These are phyloP conservation scores for Kazachstania taianensis DNA, from an alignment of 805 yeast species.

Conservation along the genomic window DNA sequence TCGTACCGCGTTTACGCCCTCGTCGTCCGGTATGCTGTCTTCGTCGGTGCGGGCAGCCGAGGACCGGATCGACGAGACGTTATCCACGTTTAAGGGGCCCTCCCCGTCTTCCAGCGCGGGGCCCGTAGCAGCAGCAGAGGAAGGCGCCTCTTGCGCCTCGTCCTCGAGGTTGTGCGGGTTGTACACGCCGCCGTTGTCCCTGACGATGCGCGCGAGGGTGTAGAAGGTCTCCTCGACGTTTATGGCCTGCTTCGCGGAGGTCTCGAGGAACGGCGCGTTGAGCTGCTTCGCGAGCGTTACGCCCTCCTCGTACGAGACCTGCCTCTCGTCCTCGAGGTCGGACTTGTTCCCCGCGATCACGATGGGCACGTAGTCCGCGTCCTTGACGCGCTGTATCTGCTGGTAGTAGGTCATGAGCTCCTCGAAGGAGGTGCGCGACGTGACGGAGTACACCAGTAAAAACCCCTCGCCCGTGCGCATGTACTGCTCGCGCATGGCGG, in stretches of 20 bases:
- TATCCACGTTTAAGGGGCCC: no score
- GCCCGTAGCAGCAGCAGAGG: neutral
- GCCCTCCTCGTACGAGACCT: constrained; percentile 62
- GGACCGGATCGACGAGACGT: neutral
- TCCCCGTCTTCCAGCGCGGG: neutral
- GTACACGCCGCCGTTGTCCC: constrained; percentile 28
- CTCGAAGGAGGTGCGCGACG: constrained; percentile 75
- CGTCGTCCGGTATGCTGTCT: neutral
- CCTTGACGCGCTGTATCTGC: constrained; percentile 71
- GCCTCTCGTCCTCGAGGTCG: constrained; percentile 68
- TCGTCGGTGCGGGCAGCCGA: neutral
- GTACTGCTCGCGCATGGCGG: constrained; percentile 88
- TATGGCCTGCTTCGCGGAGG: constrained; percentile 83
- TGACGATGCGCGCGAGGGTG: constrained; percentile 52
- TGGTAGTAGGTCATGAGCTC: constrained; percentile 73
- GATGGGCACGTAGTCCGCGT: constrained; percentile 64
- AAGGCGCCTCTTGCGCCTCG: neutral
- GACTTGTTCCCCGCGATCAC: constrained; percentile 71
- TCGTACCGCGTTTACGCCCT: no score
- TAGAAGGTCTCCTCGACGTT: constrained; percentile 83
- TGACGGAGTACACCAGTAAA: constrained; percentile 77
- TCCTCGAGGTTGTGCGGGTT: constrained; percentile 13
- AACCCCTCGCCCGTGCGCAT: constrained; percentile 97
- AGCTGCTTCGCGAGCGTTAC: constrained; percentile 50
- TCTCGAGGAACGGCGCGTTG: constrained; percentile 73